These are phyloP conservation scores for Coniochaeta pulveracea DNA, from an alignment of 2,329 filamentous ascomycete genomes.

Conservation along the genomic window DNA sequence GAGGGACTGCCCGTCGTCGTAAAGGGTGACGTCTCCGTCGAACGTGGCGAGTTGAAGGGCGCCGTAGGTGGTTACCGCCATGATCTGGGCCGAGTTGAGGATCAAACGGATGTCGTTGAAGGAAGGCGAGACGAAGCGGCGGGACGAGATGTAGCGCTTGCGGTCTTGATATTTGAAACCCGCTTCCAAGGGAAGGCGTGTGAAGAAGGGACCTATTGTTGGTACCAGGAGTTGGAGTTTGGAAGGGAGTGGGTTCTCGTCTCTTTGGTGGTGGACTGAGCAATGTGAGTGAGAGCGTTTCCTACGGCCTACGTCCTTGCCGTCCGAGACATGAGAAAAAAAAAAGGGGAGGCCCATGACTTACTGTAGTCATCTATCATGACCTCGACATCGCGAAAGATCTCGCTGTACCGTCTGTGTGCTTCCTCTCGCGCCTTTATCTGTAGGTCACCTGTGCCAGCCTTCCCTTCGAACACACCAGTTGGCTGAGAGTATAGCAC, in stretches of 20 bases:
- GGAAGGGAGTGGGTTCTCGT: constrained; percentile 57
- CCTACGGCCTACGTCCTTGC: no score
- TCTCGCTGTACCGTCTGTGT: constrained; percentile 84
- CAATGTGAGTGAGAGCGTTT: no score
- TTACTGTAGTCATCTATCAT: constrained; percentile 87
- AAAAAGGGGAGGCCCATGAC: no score
- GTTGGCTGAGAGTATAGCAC: constrained; percentile 93
- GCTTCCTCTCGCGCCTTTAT: constrained; percentile 67
- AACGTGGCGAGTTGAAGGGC: constrained; percentile 83
- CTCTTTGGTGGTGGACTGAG: constrained; percentile 59
- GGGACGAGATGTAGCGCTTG: constrained; percentile 75
- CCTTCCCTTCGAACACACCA: constrained; percentile 64
- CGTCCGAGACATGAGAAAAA: no score
- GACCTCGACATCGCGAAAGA: constrained; percentile 84
- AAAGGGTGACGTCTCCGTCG: constrained; percentile 94
- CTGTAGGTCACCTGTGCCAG: constrained; percentile 52
- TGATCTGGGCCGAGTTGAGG: constrained; percentile 87
- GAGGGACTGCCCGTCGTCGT: constrained; percentile 78
- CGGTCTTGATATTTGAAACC: constrained; percentile 87
- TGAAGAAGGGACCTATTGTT: constrained; percentile 88
- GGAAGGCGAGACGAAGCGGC: constrained; percentile 87
- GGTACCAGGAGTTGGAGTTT: constrained; percentile 91
- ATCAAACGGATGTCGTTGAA: constrained; percentile 95
- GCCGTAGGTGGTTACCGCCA: constrained; percentile 70
- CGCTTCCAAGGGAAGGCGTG: constrained; percentile 71